phyloP scores from a whole-genome alignment of 805 yeast genomes.

The Blastobotrys americana region DNA sequence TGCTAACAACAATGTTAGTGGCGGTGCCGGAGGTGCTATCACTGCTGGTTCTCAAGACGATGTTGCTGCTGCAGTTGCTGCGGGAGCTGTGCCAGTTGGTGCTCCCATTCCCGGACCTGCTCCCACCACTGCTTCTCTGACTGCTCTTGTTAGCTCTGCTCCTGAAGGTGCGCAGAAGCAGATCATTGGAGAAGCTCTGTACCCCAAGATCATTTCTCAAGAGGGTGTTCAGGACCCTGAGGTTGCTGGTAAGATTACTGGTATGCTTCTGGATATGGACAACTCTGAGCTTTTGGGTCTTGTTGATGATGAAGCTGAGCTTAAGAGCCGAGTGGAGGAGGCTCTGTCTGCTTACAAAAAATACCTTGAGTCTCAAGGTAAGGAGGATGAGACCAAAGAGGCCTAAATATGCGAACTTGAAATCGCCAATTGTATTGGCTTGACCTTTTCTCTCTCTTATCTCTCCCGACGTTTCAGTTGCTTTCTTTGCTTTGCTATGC shows the following conservation, averaged over 20 bases:
- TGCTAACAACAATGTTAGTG: constrained; percentile 6
- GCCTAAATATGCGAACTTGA: too few species aligned
- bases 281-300: constrained; percentile 82
- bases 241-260: constrained; percentile 97
- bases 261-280: constrained; percentile 96
- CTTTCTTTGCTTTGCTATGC: too few species aligned
- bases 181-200: constrained; percentile 94
- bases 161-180: constrained; percentile 95
- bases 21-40: constrained; percentile 1
- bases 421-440: too few species aligned
- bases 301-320: constrained; percentile 82
- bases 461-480: too few species aligned
- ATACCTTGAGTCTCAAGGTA: constrained; percentile 50
- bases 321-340: constrained; percentile 86
- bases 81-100: constrained; percentile 12
- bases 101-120: constrained; percentile 14
- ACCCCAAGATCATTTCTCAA: constrained; percentile 81
- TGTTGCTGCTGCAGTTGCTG: constrained; percentile 12
- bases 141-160: constrained; percentile 53
- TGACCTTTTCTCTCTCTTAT: too few species aligned
- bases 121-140: constrained; percentile 43
- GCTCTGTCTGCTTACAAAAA: constrained; percentile 92
- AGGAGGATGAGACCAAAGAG: constrained; percentile 25
- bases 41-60: constrained; percentile 17
- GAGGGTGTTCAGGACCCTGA: constrained; percentile 85